phyloP scores from a whole-genome alignment of 495 filamentous ascomycete genomes.

The Penicillium simplicissimum region DNA sequence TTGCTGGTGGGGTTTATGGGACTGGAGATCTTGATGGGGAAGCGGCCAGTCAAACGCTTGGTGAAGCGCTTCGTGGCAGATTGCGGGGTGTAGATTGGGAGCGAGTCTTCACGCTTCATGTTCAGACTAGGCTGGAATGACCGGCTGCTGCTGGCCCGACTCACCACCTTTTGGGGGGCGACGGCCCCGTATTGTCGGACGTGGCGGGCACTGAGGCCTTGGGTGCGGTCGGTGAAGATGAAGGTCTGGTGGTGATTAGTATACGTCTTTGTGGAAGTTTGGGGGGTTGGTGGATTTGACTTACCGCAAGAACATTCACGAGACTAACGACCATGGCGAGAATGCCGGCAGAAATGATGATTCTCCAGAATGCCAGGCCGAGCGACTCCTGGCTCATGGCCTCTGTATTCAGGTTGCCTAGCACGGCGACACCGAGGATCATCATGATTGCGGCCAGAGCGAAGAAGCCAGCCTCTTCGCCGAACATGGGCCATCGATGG shows the following conservation, averaged over 20 bases:
- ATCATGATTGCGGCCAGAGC: conserved; percentile 77
- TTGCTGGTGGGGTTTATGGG: conserved; percentile 26
- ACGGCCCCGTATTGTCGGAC: conserved; percentile 76
- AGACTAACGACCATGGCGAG: conserved; percentile 75
- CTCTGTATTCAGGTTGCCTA: conserved; percentile 81
- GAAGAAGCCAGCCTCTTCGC: conserved; percentile 73
- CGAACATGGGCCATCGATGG: conserved; percentile 77
- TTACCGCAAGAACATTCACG: conserved; percentile 72
- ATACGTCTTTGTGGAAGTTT: conserved; percentile 1
- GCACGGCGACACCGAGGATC: conserved; percentile 75
- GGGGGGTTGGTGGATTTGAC: conserved; percentile 22
- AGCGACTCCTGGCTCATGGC: conserved; percentile 66
- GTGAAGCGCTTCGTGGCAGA: conserved; percentile 35
- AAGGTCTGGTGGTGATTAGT: conserved; percentile 54
- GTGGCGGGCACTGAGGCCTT: conserved; percentile 73
- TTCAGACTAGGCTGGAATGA: conserved; percentile 48
- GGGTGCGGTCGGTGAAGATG: conserved; percentile 69
- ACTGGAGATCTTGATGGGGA: conserved; percentile 49
- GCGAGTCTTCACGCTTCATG: conserved; percentile 45
- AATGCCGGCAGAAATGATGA: conserved; percentile 79
- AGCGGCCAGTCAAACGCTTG: conserved; percentile 35
- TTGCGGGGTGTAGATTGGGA: conserved; percentile 47
- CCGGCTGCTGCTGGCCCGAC: conserved; percentile 40
- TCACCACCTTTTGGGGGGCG: conserved; percentile 51
- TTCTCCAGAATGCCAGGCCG: conserved; percentile 75